Conservation (phyloP, 768 basidiomycete genomes). For the Cystobasidium onofrii region DNA sequence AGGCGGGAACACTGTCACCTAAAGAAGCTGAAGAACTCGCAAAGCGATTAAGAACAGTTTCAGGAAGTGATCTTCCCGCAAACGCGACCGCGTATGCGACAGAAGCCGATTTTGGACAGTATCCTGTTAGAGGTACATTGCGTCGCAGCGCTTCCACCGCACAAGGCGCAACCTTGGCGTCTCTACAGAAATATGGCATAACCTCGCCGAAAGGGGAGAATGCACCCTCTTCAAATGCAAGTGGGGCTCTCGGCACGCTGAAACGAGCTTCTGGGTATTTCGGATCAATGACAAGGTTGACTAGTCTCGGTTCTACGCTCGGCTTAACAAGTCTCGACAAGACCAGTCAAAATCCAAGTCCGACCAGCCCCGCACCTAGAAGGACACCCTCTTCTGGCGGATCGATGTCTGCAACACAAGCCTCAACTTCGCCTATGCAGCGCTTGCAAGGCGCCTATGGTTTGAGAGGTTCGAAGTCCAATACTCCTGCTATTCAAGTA, state of each 20-base stretch:
- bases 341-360: not conserved
- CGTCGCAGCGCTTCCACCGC: not conserved
- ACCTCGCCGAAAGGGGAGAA: not conserved
- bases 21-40: constrained; percentile 21
- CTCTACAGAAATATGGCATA: not conserved
- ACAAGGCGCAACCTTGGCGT: not conserved
- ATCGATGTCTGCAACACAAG: not conserved
- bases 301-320: constrained; percentile 12
- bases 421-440: not conserved
- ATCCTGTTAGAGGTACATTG: not conserved
- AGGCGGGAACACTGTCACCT: constrained; percentile 2
- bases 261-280: constrained; percentile 28
- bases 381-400: not conserved
- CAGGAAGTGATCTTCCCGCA: constrained; percentile 3
- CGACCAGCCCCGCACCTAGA: not conserved
- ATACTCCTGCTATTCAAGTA: not conserved
- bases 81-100: not conserved
- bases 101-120: not conserved
- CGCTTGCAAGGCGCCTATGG: not conserved
- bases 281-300: constrained; percentile 5
- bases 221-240: not conserved
- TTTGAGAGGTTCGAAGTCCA: not conserved
- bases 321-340: constrained; percentile 6
- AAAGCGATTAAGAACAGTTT: constrained; percentile 17
- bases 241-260: constrained; percentile 16